Base-by-base conservation (phyloP, 495 filamentous ascomycete genomes). In the Aspergillus haitiensis region DNA sequence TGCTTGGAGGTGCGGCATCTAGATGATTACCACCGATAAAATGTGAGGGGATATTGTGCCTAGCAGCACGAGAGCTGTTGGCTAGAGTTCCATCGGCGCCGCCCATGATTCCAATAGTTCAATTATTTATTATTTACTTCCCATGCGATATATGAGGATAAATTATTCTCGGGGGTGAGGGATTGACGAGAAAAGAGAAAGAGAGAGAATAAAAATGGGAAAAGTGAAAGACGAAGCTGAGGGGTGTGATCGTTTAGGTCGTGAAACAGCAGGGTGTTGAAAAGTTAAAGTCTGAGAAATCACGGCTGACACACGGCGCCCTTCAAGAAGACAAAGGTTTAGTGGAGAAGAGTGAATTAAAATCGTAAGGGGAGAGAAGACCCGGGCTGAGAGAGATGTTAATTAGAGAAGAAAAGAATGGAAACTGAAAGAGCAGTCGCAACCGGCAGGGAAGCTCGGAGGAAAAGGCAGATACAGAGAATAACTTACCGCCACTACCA, bases 11-110 rank as follows among this genome's bases (percentile, higher is more conserved):
- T 40, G 94, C 93, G 67, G 84, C 87, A 39, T 85, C 85, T 61
- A 99, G 77, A 68, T 85, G 85, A 74, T 96, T 97, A 45, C 93
- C 92, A 64, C 94, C 94, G 71, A 98, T 93, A 75, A 97, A 99
- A 80, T 99, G 94, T 73, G 88, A 79, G 31, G 91, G 83, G 33
- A 99, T 67, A 64, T 90, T 86, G 77, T 88, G 82, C 73, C 90
- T 91, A 48, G 89, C 86, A 52, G 91, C 86, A 61, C 86, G 85
- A 12, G 84, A 84, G 70, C 75, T 81, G 65, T 86, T 88, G 60
- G 69, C 68, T 64, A 18, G 27, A 9, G 73, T 66, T 56, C 69
- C 72, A 62, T 78, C 77, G 61, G 73, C 53, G 55, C 63, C 64
- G 52, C 69, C 67, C 77, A 80, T 80, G 68, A 67, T 76, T 70